Evolutionary conservation across 208 protist genomes (phyloP).

Genomic region (Acanthamoeba triangularis): DNA sequence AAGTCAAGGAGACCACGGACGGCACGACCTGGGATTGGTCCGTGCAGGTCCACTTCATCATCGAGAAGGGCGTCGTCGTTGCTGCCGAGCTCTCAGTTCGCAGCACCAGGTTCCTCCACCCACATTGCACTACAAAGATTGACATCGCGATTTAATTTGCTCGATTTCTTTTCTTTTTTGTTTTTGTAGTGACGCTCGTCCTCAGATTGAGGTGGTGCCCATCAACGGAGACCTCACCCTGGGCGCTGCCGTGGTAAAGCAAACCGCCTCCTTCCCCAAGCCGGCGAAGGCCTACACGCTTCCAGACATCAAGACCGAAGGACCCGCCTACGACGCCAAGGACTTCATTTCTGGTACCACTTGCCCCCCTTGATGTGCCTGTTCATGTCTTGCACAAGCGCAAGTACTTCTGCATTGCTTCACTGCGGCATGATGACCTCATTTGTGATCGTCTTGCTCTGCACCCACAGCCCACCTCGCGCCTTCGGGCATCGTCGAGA

Average conservation of each 20-base stretch:
- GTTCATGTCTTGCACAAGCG: not conserved
- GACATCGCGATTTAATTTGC: not conserved
- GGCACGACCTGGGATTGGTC: not conserved
- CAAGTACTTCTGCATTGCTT: too few relatives aligned
- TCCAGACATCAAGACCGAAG: not conserved
- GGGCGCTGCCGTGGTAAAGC: not conserved
- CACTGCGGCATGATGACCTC: not conserved
- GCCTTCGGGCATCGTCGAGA: slow-evolving; percentile 12
- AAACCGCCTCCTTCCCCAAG: slow-evolving; percentile 40
- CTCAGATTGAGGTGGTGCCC: slow-evolving; percentile 21
- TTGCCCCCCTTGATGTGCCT: not conserved
- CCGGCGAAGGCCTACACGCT: slow-evolving; percentile 16
- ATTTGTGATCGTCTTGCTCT: not conserved
- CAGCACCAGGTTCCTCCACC: not conserved
- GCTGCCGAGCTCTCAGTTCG: slow-evolving; percentile 1
- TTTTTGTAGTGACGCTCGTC: not conserved
- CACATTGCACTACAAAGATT: not conserved
- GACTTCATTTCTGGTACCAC: slow-evolving; percentile 47
- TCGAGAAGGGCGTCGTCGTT: slow-evolving; percentile 45
- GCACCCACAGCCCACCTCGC: not conserved
- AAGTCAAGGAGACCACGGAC: not conserved
- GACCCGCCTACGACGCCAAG: not conserved
- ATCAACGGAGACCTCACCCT: slow-evolving; percentile 33
- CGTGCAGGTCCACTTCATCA: slow-evolving; percentile 24
- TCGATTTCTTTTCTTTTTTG: not conserved